Evolutionary conservation across 2,329 filamentous ascomycete species (phyloP).

Genomic region (Berkeleyomyces basicola): DNA sequence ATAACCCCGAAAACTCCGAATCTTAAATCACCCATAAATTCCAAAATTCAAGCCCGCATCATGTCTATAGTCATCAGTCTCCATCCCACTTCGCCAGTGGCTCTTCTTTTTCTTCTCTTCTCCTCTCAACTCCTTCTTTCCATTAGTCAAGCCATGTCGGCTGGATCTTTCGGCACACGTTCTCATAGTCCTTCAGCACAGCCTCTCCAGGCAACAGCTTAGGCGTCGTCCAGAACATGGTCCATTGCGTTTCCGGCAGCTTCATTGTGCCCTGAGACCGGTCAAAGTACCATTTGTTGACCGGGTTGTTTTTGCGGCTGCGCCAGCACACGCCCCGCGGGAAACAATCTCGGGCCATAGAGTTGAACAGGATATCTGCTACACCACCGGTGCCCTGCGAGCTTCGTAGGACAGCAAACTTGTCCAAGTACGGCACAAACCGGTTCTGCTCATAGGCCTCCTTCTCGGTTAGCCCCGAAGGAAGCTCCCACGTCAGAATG

Average conservation of each 20-base stretch:
- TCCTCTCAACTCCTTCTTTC: not conserved
- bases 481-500: constrained; percentile 84
- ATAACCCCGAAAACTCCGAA: not conserved
- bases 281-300: constrained; percentile 99
- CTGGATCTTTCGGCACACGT: constrained; percentile 49
- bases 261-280: constrained; percentile 70
- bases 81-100: not conserved
- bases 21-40: not conserved
- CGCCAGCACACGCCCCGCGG: constrained; percentile 84
- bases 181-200: constrained; percentile 52
- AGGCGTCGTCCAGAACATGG: constrained; percentile 94
- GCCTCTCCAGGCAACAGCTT: constrained; percentile 39
- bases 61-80: no score
- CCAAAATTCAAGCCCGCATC: not conserved
- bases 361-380: constrained; percentile 89
- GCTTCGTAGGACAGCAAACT: constrained; percentile 82
- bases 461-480: constrained; percentile 40
- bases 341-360: constrained; percentile 82
- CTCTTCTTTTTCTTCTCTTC: not conserved
- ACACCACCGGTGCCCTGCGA: constrained; percentile 84
- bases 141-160: constrained; percentile 43
- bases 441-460: constrained; percentile 37
- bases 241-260: constrained; percentile 70
- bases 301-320: constrained; percentile 76
- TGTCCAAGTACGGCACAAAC: constrained; percentile 86